phyloP scores from a whole-genome alignment of 768 basidiomycete genomes.

The Mycena chlorophos region DNA sequence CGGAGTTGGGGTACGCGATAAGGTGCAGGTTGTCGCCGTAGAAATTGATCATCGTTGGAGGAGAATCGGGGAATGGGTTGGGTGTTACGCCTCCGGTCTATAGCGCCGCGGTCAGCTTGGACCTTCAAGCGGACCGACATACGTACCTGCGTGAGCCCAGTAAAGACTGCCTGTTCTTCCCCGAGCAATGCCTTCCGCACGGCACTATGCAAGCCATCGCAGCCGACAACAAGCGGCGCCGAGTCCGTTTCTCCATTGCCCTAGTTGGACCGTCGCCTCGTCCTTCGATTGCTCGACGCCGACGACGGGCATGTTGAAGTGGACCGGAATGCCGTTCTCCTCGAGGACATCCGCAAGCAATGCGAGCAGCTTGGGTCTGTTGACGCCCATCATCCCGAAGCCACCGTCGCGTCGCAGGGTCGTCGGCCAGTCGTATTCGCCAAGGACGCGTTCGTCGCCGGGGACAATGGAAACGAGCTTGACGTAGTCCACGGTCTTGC shows the following conservation, averaged over 20 bases:
- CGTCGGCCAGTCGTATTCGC: conserved; percentile 25
- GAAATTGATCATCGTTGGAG: conserved; percentile 31
- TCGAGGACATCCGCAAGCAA: conserved; percentile 32
- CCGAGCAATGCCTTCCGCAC: conserved; percentile 41
- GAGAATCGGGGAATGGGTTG: conserved; percentile 17
- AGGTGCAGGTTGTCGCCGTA: conserved; percentile 40
- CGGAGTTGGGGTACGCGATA: conserved; percentile 36
- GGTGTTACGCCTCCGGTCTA: conserved; percentile 39
- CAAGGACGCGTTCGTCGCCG: conserved; percentile 29
- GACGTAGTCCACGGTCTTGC: conserved; percentile 17
- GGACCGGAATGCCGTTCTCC: conserved; percentile 34
- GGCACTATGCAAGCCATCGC: conserved; percentile 46
- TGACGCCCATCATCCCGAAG: conserved; percentile 31
- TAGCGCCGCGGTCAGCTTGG: neutral
- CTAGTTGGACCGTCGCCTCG: conserved; percentile 31
- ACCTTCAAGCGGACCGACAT: conserved; percentile 21
- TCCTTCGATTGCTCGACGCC: conserved; percentile 31
- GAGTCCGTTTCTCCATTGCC: conserved; percentile 35
- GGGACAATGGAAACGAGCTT: conserved; percentile 24
- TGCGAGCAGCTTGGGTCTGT: conserved; percentile 31
- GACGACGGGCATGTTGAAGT: conserved; percentile 35
- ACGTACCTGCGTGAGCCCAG: conserved; percentile 42
- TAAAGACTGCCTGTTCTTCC: conserved; percentile 34
- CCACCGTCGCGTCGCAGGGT: conserved; percentile 18
- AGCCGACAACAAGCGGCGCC: conserved; percentile 43